A percentile compares a stretch with the other conserved stretches of the same genome.
phyloP scores from a whole-genome alignment of 73 alveolate genomes.

The Tetrahymena elliotti region DNA sequence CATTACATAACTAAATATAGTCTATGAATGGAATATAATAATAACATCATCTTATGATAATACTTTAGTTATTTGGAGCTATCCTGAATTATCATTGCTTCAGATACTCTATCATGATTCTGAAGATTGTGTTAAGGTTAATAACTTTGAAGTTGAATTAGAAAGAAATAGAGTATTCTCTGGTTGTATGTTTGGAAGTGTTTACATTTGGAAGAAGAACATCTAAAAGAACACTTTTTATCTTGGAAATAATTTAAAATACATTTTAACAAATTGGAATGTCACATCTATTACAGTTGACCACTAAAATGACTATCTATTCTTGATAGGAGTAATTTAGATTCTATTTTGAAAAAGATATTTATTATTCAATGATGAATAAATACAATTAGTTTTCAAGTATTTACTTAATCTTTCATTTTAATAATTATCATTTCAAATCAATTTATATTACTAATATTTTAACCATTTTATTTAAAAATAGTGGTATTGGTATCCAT shows the following conservation, averaged over 20 bases:
- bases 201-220: not conserved
- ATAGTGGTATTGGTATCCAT: not conserved
- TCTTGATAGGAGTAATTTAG: not conserved
- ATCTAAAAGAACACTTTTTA: not conserved
- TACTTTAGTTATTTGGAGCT: not conserved
- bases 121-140: not conserved
- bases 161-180: not conserved
- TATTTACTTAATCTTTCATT: too few relatives aligned
- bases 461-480: not conserved
- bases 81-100: not conserved
- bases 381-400: too few relatives aligned
- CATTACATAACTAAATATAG: not conserved
- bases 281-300: not conserved
- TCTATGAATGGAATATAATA: not conserved
- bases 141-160: not conserved
- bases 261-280: not conserved
- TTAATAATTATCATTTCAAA: not conserved
- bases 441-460: not conserved
- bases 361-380: too few relatives aligned
- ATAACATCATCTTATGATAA: not conserved
- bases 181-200: not conserved
- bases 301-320: not conserved
- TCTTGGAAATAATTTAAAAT: not conserved
- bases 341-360: too few relatives aligned
- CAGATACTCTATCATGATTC: not conserved